These are phyloP conservation scores for Wickerhamomyces sp. DNA, from an alignment of 1,139 yeast genomes.

Conservation along the genomic window DNA sequence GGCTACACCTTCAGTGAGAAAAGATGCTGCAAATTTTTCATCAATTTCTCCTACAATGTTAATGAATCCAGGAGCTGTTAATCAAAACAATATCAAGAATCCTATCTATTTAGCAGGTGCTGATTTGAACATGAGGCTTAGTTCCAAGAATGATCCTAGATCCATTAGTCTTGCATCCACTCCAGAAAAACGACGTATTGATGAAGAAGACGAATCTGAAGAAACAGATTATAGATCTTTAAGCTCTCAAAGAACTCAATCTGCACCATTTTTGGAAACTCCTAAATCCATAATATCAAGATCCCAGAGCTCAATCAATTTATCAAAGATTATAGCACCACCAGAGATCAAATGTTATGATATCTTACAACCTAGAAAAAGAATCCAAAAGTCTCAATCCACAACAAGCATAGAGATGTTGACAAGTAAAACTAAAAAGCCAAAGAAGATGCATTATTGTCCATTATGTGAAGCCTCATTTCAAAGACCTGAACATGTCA, in stretches of 20 bases:
- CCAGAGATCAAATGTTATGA: slow-evolving; percentile 22
- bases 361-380: slow-evolving; percentile 20
- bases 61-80: slow-evolving; percentile 11
- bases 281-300: slow-evolving; percentile 12
- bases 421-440: slow-evolving; percentile 38
- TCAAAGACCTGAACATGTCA: slow-evolving; percentile 89
- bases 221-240: background rate
- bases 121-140: slow-evolving; percentile 29
- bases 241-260: slow-evolving; percentile 12
- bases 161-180: slow-evolving; percentile 1
- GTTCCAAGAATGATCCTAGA: slow-evolving; percentile 19
- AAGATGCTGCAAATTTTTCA: slow-evolving; percentile 8
- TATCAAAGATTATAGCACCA: slow-evolving; percentile 19
- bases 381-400: slow-evolving; percentile 14
- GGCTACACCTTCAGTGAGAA: slow-evolving; percentile 19
- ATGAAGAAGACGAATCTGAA: background rate
- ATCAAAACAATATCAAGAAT: slow-evolving; percentile 4
- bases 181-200: background rate
- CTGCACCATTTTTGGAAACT: slow-evolving; percentile 3
- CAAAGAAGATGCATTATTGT: slow-evolving; percentile 63
- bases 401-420: slow-evolving; percentile 12
- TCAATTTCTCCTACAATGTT: slow-evolving; percentile 22
- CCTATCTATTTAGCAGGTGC: slow-evolving; percentile 26
- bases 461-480: slow-evolving; percentile 72
- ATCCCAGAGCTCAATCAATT: slow-evolving; percentile 23